phyloP scores from a whole-genome alignment of 371 early-diverging fungal genomes.

The Syncephalastrum monosporum region DNA sequence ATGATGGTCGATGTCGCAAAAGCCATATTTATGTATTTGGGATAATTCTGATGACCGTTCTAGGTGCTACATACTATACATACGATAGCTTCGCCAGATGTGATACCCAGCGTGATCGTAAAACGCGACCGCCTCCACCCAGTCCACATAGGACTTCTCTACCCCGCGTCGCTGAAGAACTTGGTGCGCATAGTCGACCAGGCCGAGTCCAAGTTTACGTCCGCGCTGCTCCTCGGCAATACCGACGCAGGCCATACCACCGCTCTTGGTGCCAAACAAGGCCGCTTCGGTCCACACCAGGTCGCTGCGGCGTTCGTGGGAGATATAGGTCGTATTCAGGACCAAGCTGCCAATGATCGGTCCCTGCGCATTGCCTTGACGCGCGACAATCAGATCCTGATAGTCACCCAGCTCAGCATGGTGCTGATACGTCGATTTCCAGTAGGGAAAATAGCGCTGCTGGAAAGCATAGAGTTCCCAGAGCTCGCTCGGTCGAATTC shows the following conservation, averaged over 20 bases:
- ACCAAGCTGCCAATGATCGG: conserved; percentile 32
- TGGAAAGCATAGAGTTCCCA: conserved; percentile 38
- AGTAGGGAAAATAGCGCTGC: conserved; percentile 33
- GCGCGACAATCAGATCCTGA: conserved; percentile 42
- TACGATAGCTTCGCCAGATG: conserved; percentile 43
- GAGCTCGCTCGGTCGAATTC: conserved; percentile 19
- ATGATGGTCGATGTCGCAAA: no score
- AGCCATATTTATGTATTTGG: no score
- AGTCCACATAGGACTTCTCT: conserved; percentile 40
- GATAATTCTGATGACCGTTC: no score
- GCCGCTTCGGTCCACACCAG: conserved; percentile 36
- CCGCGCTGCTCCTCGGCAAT: conserved; percentile 40
- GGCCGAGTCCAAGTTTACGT: conserved; percentile 41
- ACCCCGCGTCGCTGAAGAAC: conserved; percentile 36
- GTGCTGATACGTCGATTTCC: conserved; percentile 44
- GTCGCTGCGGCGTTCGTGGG: conserved; percentile 32
- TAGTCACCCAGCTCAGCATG: conserved; percentile 44
- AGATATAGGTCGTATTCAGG: conserved; percentile 24
- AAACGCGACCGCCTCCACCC: conserved; percentile 49
- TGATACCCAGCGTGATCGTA: conserved; percentile 39
- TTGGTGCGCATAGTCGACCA: conserved; percentile 42
- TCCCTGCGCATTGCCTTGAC: conserved; percentile 29
- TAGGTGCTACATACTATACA: no score
- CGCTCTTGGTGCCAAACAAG: conserved; percentile 32
- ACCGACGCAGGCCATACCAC: conserved; percentile 52